Evolutionary conservation across 1,284 basidiomycete species (phyloP).

Genomic region (Moesziomyces parantarcticus): DNA sequence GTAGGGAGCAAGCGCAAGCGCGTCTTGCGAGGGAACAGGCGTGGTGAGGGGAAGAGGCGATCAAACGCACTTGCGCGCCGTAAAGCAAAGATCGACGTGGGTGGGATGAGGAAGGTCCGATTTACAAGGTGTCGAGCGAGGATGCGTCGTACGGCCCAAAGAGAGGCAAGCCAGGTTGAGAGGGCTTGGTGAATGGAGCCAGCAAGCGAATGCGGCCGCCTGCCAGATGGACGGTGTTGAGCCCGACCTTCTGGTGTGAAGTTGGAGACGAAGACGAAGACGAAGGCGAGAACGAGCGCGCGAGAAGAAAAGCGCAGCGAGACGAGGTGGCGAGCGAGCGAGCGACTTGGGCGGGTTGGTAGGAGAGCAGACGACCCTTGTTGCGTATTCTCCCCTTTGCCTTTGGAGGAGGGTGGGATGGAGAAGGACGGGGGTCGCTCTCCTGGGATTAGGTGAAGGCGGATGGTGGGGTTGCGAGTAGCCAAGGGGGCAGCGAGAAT

Average conservation of each 20-base stretch:
- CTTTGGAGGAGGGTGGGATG: too few species aligned
- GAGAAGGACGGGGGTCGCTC: too few species aligned
- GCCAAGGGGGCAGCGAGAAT: too few species aligned
- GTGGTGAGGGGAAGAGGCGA: not conserved
- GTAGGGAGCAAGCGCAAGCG: not conserved
- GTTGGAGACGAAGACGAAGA: constrained; percentile 1
- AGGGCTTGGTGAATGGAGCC: constrained; percentile 11
- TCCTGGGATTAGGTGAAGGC: too few species aligned
- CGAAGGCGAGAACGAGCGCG: constrained; percentile 1
- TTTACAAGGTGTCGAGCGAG: constrained; percentile 4
- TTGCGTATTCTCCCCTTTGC: too few species aligned
- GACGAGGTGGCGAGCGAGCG: too few species aligned
- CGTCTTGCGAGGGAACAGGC: constrained; percentile 3
- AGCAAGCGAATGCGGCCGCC: constrained; percentile 18
- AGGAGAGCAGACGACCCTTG: too few species aligned
- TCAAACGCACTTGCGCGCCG: not conserved
- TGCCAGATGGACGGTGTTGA: constrained; percentile 34
- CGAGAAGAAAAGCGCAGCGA: constrained; percentile 3
- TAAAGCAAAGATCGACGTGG: too few species aligned
- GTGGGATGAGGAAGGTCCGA: not conserved
- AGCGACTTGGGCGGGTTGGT: too few species aligned
- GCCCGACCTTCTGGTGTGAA: constrained; percentile 20
- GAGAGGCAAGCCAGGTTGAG: constrained; percentile 16
- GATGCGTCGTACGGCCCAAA: not conserved
- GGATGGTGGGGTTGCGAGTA: too few species aligned